Conservation (phyloP, 2,329 filamentous ascomycete genomes). For the Botrytis porri region DNA sequence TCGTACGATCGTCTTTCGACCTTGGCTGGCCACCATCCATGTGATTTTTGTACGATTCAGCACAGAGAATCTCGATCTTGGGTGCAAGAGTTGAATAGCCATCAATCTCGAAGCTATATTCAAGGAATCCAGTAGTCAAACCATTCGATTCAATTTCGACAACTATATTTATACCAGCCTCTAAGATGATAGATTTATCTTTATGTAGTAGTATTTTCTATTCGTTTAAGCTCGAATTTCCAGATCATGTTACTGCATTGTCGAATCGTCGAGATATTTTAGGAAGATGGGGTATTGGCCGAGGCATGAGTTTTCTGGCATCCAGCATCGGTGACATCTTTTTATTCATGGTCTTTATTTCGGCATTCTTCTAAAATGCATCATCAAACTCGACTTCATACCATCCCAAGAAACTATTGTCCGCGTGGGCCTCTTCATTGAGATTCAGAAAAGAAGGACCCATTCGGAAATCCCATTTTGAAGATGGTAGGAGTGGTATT, state of each 20-base stretch:
- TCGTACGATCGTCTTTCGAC: neutral
- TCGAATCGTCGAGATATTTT: neutral
- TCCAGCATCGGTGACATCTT: constrained; percentile 14
- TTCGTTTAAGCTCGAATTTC: neutral
- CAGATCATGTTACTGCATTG: neutral
- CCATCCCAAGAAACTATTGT: neutral
- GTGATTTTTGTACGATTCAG: neutral
- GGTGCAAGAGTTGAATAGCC: neutral
- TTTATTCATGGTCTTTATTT: neutral
- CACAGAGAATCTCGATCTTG: neutral
- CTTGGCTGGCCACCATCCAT: neutral
- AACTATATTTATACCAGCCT: neutral
- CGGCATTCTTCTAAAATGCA: neutral
- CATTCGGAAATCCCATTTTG: neutral
- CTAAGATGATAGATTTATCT: neutral
- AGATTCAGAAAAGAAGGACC: constrained; percentile 1
- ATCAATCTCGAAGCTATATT: neutral
- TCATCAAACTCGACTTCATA: neutral
- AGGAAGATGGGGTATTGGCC: constrained; percentile 1
- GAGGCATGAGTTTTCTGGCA: neutral
- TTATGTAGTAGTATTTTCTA: neutral
- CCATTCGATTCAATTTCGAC: neutral
- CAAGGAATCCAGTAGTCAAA: neutral
- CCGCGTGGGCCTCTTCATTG: neutral
- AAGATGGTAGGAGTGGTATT: neutral